phyloP scores from a whole-genome alignment of 2,329 filamentous ascomycete genomes.

The Cryphonectria carpinicola region DNA sequence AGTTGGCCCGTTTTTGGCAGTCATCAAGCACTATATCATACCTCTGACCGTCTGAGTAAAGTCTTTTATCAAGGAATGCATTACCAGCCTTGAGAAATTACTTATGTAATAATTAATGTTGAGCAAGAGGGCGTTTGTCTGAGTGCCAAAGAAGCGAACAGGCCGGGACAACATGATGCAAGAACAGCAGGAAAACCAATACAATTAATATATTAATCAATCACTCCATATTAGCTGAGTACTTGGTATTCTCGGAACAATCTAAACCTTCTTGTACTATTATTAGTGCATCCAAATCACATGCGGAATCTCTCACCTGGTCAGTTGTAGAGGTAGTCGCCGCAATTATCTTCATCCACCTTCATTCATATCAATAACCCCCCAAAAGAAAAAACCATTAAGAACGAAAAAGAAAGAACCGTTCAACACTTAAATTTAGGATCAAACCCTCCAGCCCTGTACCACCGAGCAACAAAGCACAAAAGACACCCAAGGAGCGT shows the following conservation, averaged over 20 bases:
- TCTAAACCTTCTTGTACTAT: background rate
- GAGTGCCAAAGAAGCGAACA: too few relatives aligned
- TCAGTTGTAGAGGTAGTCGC: background rate
- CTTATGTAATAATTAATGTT: too few relatives aligned
- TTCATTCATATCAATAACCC: background rate
- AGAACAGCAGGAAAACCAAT: background rate
- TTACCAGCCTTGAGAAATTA: too few relatives aligned
- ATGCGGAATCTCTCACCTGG: background rate
- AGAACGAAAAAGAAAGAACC: too few relatives aligned
- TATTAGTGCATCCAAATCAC: background rate
- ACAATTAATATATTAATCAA: background rate
- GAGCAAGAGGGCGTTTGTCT: too few relatives aligned
- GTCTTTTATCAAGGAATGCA: too few relatives aligned
- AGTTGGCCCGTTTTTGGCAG: too few relatives aligned
- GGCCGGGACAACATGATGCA: background rate
- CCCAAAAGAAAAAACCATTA: background rate
- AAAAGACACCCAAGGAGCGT: conserved; percentile 33
- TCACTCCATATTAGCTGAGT: background rate
- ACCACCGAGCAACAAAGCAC: conserved; percentile 18
- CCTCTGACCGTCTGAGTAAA: too few relatives aligned
- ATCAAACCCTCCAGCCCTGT: conserved; percentile 15
- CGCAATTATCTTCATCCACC: background rate
- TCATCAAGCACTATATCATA: too few relatives aligned
- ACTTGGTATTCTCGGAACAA: background rate
- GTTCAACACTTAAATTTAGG: conserved; percentile 14